Base-by-base conservation (phyloP, 2,329 filamentous ascomycete genomes). In the Dactylellina haptotyla region DNA sequence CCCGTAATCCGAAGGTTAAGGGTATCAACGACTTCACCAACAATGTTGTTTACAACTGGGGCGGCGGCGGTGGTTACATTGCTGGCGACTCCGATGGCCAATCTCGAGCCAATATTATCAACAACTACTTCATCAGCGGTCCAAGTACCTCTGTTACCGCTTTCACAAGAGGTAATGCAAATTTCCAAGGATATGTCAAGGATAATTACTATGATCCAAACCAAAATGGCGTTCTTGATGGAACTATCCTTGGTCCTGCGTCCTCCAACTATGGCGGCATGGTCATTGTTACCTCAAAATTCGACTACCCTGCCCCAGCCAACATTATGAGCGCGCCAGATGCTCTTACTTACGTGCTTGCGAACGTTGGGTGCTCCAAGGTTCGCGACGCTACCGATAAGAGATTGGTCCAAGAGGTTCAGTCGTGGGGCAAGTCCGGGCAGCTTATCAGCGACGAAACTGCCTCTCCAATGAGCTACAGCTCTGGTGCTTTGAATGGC, bases 81-180 rank as follows among this genome's bases (percentile, higher is more conserved):
- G 84, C 84, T 0, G 84, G 84, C 1, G 84, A 85, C 71, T 84
- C 83, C 32, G 79, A 77, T 0, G 84, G 82, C 3, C 76, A 80
- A 25, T 85, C 83, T 58, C 81, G 83, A 53, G 84, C 82, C 3
- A 85, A 87, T 72, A 84, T 87, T 63, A 80, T 86, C 58, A 84
- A 84, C 70, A 87, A 87, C 78, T 86, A 87, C 78, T 87, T 86
- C 78, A 84, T 87, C 70, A 83, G 82, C 1, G 85, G 85, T 0
- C 85, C 85, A 0, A 82, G 80, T 48, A 86, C 85, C 2, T 82
- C 79, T 25, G 82, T 83, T 1, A 81, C 83, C 0, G 83, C 84
- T 0, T 87, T 86, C 74, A 86, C 84, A 0, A 82, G 84, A n/a
- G 84, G 85, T n/a, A 86, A 86, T 63, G 80, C 78, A 1, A 83